Conservation (phyloP, 257 asterid genomes). For the Nyctanthes arbortristis region DNA sequence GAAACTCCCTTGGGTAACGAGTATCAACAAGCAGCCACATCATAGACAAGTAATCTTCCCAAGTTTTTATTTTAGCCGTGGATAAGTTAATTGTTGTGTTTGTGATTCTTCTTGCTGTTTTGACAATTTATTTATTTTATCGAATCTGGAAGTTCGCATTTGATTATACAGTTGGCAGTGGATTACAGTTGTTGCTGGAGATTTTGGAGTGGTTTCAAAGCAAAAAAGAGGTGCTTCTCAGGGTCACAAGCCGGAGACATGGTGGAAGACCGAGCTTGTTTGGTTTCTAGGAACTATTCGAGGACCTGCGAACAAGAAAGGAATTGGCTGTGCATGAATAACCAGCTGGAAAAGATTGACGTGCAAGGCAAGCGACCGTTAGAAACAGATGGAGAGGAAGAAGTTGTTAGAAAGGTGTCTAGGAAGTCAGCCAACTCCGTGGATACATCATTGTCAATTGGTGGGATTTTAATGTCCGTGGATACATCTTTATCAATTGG, state of each 20-base stretch:
- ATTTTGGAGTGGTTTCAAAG: conserved; percentile 22
- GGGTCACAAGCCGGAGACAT: conserved; percentile 42
- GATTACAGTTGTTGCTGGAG: conserved; percentile 24
- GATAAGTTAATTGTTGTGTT: conserved; percentile 1
- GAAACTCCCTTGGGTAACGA: background rate
- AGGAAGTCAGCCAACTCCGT: conserved; percentile 29
- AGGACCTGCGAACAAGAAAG: conserved; percentile 43
- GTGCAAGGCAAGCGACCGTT: conserved; percentile 42
- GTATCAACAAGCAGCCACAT: background rate
- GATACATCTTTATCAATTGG: conserved; percentile 43
- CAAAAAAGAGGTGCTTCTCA: conserved; percentile 24
- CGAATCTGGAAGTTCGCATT: conserved; percentile 24
- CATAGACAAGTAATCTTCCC: background rate
- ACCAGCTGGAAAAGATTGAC: conserved; percentile 35
- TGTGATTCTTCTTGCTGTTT: background rate
- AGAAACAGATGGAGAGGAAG: conserved; percentile 47
- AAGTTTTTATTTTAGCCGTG: background rate
- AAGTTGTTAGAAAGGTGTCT: conserved; percentile 34
- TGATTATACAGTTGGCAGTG: conserved; percentile 38
- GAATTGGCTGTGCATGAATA: conserved; percentile 47
- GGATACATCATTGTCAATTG: conserved; percentile 40
- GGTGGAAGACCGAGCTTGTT: conserved; percentile 62
- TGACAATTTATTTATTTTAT: background rate
- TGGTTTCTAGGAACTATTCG: conserved; percentile 54
- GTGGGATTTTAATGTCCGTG: conserved; percentile 30